phyloP scores from a whole-genome alignment of 306 rosid genomes.

The Rosa lucieae region DNA sequence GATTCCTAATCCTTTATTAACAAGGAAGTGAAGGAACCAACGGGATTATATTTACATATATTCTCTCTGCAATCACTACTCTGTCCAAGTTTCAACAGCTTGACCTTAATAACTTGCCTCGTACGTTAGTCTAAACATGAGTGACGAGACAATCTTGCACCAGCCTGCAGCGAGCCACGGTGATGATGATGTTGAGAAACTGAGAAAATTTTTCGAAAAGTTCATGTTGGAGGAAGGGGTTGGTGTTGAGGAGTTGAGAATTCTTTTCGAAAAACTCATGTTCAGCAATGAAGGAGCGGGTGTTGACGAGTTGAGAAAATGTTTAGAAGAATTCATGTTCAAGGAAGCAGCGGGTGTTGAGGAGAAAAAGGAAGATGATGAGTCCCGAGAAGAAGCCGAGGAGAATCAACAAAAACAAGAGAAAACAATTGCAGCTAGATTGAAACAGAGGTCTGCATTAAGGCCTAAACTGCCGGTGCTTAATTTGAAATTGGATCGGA shows the following conservation, averaged over 20 bases:
- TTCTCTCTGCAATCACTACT: too few species aligned
- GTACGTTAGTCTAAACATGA: conserved; percentile 21
- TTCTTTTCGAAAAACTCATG: too few species aligned
- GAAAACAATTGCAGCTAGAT: conserved; percentile 66
- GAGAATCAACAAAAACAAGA: conserved; percentile 65
- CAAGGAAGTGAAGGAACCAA: too few species aligned
- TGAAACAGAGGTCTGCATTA: too few species aligned
- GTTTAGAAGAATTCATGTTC: conserved; percentile 25
- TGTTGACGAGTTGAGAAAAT: too few species aligned
- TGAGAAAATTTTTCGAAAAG: conserved; percentile 64
- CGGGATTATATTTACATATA: too few species aligned
- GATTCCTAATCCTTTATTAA: too few species aligned
- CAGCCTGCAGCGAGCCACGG: conserved; percentile 35
- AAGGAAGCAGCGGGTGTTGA: conserved; percentile 39
- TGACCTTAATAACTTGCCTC: too few species aligned
- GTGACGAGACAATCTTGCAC: conserved; percentile 53
- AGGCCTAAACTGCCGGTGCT: conserved; percentile 78
- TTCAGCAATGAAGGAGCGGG: too few species aligned
- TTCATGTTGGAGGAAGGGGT: too few species aligned
- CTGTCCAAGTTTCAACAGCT: too few species aligned
- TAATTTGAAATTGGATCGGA: conserved; percentile 69
- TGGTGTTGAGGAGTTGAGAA: too few species aligned
- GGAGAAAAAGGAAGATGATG: conserved; percentile 56
- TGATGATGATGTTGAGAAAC: conserved; percentile 57
- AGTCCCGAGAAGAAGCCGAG: conserved; percentile 59